Percentiles rank a stretch among this genome's conserved stretches.
Evolutionary conservation across 257 asterid genomes (phyloP).

Genomic region (Jasminum sambac): DNA sequence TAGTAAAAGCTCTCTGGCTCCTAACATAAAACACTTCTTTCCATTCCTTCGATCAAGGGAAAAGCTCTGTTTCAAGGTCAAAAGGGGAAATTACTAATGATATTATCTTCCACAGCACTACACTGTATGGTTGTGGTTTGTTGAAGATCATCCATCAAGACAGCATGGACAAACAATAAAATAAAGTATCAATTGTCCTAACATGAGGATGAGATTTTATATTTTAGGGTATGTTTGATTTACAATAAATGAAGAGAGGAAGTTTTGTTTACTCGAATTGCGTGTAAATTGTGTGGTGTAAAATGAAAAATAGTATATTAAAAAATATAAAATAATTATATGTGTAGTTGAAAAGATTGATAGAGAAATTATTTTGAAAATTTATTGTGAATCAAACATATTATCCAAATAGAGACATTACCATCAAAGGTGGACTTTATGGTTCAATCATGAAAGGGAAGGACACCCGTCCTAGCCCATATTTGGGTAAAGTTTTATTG

Average conservation of each 20-base stretch:
- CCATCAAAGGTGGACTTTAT: background rate
- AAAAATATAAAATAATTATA: too few species aligned
- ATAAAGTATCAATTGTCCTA: background rate
- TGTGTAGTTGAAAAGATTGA: too few species aligned
- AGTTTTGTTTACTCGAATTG: too few species aligned
- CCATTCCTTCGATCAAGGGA: slow-evolving; percentile 40
- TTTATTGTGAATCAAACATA: too few species aligned
- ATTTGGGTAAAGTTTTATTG: too few species aligned
- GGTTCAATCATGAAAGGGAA: background rate
- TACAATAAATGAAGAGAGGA: too few species aligned
- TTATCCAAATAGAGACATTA: background rate
- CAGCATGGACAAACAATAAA: background rate
- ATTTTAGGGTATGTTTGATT: too few species aligned
- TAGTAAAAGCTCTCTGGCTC: slow-evolving; percentile 52
- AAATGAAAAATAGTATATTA: too few species aligned
- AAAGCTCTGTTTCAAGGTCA: slow-evolving; percentile 40
- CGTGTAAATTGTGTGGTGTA: too few species aligned
- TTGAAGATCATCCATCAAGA: background rate
- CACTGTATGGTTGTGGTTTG: background rate
- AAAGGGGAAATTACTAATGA: background rate
- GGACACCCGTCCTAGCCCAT: background rate
- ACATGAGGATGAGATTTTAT: background rate
- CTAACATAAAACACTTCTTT: slow-evolving; percentile 42
- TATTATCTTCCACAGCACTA: background rate
- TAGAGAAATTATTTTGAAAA: too few species aligned